These are phyloP conservation scores for Clavaria fumosa DNA, from an alignment of 768 basidiomycete genomes.

Conservation along the genomic window DNA sequence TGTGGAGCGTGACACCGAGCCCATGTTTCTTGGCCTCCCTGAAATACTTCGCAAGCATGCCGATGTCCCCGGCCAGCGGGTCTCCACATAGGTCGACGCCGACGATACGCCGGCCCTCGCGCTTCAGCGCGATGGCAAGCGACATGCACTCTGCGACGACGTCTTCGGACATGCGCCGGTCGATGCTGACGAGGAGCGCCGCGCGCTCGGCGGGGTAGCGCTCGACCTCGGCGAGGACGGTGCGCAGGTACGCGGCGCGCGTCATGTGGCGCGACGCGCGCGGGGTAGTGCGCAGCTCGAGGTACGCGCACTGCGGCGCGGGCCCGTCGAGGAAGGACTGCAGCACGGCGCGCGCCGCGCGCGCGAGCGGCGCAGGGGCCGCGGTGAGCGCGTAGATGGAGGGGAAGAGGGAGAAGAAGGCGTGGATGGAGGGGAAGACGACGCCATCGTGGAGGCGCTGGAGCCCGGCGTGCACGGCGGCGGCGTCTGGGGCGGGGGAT, in stretches of 20 bases:
- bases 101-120: conserved; percentile 46
- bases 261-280: conserved; percentile 42
- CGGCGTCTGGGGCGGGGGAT: too few species aligned
- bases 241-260: conserved; percentile 41
- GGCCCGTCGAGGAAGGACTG: conserved; percentile 38
- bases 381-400: conserved; percentile 68
- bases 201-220: conserved; percentile 33
- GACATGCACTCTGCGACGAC: conserved; percentile 41
- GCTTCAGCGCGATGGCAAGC: conserved; percentile 38
- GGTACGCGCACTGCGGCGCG: conserved; percentile 44
- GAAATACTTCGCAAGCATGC: conserved; percentile 18
- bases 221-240: conserved; percentile 52
- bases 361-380: conserved; percentile 34
- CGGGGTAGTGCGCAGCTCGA: conserved; percentile 79
- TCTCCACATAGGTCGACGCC: conserved; percentile 76
- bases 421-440: conserved; percentile 36
- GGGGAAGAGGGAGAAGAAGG: conserved; percentile 65
- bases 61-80: conserved; percentile 24
- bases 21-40: conserved; percentile 40
- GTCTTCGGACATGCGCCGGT: conserved; percentile 43
- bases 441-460: conserved; percentile 26
- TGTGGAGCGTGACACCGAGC: conserved; percentile 59
- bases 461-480: conserved; percentile 18
- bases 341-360: conserved; percentile 52
- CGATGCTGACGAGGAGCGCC: conserved; percentile 60